Conservation (phyloP, 2,329 filamentous ascomycete genomes). For the Sarocladiaceae sp. region DNA sequence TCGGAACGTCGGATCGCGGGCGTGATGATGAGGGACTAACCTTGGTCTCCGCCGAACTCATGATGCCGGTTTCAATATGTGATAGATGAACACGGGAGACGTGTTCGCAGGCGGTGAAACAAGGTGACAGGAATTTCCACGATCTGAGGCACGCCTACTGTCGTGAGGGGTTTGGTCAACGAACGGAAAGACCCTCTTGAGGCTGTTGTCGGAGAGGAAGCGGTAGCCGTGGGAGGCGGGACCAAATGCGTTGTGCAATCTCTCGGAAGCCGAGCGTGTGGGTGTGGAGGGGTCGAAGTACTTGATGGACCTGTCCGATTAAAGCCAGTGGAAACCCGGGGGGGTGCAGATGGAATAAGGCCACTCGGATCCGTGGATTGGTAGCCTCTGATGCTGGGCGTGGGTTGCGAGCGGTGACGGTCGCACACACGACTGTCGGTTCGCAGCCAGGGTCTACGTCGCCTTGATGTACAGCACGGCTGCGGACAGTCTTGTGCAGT, state of each 20-base stretch:
- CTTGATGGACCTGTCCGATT: too few species aligned
- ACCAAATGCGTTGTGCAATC: conserved; percentile 7
- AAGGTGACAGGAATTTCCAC: too few species aligned
- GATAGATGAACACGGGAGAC: too few species aligned
- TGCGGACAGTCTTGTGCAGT: too few species aligned
- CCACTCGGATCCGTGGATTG: background rate
- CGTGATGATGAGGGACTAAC: background rate
- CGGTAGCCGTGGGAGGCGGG: background rate
- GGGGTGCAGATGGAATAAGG: background rate
- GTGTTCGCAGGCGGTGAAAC: background rate
- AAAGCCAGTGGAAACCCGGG: conserved; percentile 4
- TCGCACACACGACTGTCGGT: too few species aligned
- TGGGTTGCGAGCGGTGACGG: too few species aligned
- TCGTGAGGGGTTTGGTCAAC: conserved; percentile 7
- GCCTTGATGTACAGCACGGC: too few species aligned
- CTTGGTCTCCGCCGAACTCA: conserved; percentile 1
- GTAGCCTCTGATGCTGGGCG: conserved; percentile 3
- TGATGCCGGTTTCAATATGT: too few species aligned
- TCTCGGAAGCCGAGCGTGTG: conserved; percentile 1
- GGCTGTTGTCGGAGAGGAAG: background rate
- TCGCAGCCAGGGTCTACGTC: too few species aligned
- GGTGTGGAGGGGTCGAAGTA: conserved; percentile 10
- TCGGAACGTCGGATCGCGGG: too few species aligned
- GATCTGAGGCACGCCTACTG: background rate
- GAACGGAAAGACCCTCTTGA: conserved; percentile 4